Conservation (phyloP, 2,329 filamentous ascomycete species). For the Bisporella sp. region DNA sequence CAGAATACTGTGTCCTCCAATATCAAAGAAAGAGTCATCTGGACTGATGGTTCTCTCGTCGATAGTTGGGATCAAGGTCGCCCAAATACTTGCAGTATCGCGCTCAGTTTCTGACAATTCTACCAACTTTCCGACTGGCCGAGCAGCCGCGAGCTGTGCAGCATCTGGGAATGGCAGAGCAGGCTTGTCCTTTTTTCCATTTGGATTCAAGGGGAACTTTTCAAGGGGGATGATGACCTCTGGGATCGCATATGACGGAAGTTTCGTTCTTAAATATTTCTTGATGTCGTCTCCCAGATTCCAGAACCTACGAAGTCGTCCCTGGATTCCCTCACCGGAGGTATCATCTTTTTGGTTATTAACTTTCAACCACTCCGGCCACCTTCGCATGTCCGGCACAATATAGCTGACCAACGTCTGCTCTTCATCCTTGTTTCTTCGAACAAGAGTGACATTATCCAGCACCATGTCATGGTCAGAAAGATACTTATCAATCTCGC, state of each 20-base stretch:
- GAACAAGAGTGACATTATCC: constrained; percentile 79
- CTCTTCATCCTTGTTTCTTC: constrained; percentile 79
- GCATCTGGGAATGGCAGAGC: constrained; percentile 75
- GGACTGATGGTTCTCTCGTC: constrained; percentile 60
- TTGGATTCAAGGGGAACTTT: constrained; percentile 74
- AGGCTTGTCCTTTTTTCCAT: constrained; percentile 77
- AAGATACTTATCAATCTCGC: constrained; percentile 83
- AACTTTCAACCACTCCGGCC: constrained; percentile 59
- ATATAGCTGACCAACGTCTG: constrained; percentile 83
- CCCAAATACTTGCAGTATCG: constrained; percentile 66
- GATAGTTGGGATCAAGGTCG: constrained; percentile 58
- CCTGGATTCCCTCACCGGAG: constrained; percentile 32
- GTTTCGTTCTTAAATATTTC: constrained; percentile 62
- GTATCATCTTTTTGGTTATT: constrained; percentile 45
- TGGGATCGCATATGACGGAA: constrained; percentile 71
- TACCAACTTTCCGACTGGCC: constrained; percentile 36
- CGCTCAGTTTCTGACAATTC: constrained; percentile 52
- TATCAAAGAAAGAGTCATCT: constrained; percentile 66
- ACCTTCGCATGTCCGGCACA: constrained; percentile 72
- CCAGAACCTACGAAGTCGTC: constrained; percentile 30
- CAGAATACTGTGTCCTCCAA: constrained; percentile 74
- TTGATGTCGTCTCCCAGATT: constrained; percentile 44
- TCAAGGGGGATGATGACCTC: constrained; percentile 66
- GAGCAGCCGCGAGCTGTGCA: constrained; percentile 53
- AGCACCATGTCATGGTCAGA: constrained; percentile 67